Evolutionary conservation across 805 yeast genomes (phyloP).

Genomic region (Millerago galiae): DNA sequence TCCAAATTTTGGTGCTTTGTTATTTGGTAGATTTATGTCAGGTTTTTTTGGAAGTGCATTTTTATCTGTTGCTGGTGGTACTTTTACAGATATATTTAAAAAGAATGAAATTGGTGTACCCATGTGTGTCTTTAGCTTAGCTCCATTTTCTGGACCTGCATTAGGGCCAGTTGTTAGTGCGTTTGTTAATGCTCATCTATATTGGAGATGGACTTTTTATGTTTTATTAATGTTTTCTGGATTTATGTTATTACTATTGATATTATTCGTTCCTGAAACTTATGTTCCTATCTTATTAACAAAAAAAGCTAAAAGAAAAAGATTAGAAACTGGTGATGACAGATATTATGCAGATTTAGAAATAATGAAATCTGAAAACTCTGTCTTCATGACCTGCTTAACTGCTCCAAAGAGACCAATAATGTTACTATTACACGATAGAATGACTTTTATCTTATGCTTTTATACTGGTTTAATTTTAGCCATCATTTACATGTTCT

Average conservation of each 20-base stretch:
- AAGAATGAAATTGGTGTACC: slow-evolving; percentile 60
- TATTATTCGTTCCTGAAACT: slow-evolving; percentile 55
- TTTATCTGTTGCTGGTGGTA: slow-evolving; percentile 71
- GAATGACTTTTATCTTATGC: slow-evolving; percentile 49
- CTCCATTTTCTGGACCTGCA: slow-evolving; percentile 67
- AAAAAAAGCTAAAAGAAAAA: slow-evolving; percentile 43
- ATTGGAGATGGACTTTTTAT: slow-evolving; percentile 71
- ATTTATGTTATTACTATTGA: slow-evolving; percentile 39
- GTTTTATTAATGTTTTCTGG: slow-evolving; percentile 60
- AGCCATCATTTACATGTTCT: slow-evolving; percentile 58
- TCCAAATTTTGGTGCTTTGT: slow-evolving; percentile 53
- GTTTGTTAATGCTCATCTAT: slow-evolving; percentile 38
- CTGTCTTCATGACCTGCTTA: slow-evolving; percentile 33
- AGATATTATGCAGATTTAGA: slow-evolving; percentile 35
- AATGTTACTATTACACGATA: slow-evolving; percentile 40
- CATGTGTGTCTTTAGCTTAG: slow-evolving; percentile 56
- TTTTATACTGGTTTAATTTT: slow-evolving; percentile 51
- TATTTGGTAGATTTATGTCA: slow-evolving; percentile 58
- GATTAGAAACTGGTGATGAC: slow-evolving; percentile 49
- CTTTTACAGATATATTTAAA: slow-evolving; percentile 63
- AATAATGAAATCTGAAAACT: slow-evolving; percentile 35
- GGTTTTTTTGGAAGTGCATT: slow-evolving; percentile 76
- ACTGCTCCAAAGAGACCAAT: slow-evolving; percentile 48
- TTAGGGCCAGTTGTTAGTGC: slow-evolving; percentile 62
- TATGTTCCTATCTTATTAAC: slow-evolving; percentile 47